Base-by-base conservation (phyloP, 192 early-diverging fungal genomes). In the Coemansia sp. region DNA sequence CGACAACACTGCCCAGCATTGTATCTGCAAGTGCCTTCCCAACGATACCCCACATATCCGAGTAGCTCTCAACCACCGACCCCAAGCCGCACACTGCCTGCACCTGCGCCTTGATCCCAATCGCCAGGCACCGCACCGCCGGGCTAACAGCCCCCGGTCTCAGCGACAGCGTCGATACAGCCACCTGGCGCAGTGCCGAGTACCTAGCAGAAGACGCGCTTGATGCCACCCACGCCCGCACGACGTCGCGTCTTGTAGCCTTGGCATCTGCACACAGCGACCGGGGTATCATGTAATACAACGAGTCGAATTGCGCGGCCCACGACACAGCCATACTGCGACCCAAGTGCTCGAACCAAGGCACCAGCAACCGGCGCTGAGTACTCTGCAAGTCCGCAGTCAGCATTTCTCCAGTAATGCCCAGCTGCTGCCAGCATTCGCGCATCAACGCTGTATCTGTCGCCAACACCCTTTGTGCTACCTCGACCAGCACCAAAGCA, bases 11-110 rank as follows among this genome's bases (percentile, higher is more conserved):
- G 24, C 51, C 57, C 29, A 22, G 55, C 47, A 68, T 46, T 2
- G 65, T 41, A 0, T 31, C 62, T 24, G 62, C 52, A 11, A 72
- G 29, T 12, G 80, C 72, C 7, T 6, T 63, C 31, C 55, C 52
- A 20, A 74, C 59, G 49, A 40, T 9, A 7, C 10, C 20, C 66
- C 34, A 22, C 57, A 59, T 38, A 27, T 38, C 55, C 9, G 29
- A 34, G 22, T 34, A 9, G 15, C 40, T 34, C 15, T 6, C 51
- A 6, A 36, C 27, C 34, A 77, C 44, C 63, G 49, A 22, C 16
- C 70, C 44, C 27, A 82, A 73, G 9, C 80, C 80, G 12, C 62
- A 51, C 36, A 82, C 80, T 2, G 75, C 73, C 75, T 82, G 80
- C 40, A 75, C 33, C 44, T 66, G 80, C 69, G 70, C 69, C 42